These are phyloP conservation scores for Paraglomus brasilianum DNA, from an alignment of 192 early-diverging fungal species.

Conservation along the genomic window DNA sequence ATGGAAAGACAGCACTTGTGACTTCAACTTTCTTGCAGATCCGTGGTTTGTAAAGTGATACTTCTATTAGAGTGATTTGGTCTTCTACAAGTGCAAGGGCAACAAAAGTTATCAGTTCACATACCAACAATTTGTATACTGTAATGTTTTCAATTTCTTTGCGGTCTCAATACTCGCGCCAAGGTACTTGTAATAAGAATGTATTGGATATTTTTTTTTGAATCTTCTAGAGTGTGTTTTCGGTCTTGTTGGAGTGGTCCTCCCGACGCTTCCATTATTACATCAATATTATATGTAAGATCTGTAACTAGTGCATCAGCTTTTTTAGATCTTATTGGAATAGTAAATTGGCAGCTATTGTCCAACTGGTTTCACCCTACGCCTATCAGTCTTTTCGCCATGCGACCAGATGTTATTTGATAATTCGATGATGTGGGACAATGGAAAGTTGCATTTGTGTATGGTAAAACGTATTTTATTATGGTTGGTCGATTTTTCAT, in stretches of 20 bases:
- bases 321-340: slow-evolving; percentile 20
- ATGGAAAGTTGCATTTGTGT: too few relatives aligned
- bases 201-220: slow-evolving; percentile 15
- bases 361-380: too few relatives aligned
- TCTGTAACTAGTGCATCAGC: slow-evolving; percentile 25
- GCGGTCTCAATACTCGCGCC: slow-evolving; percentile 21
- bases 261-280: slow-evolving; percentile 14
- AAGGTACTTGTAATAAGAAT: slow-evolving; percentile 27
- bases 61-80: slow-evolving; percentile 24
- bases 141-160: slow-evolving; percentile 23
- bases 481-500: too few relatives aligned
- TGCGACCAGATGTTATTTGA: too few relatives aligned
- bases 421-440: too few relatives aligned
- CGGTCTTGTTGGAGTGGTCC: slow-evolving; percentile 16
- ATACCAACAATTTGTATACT: slow-evolving; percentile 29
- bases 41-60: slow-evolving; percentile 23
- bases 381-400: too few relatives aligned
- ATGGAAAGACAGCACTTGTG: slow-evolving; percentile 24
- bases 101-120: too few relatives aligned
- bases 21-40: slow-evolving; percentile 30
- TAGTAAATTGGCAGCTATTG: too few relatives aligned
- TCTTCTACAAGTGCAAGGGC: slow-evolving; percentile 29
- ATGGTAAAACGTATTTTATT: too few relatives aligned
- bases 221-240: slow-evolving; percentile 26
- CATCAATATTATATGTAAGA: slow-evolving; percentile 26